Evolutionary conservation across 495 filamentous ascomycete species (phyloP).

Genomic region (Penicillium samsonianum): DNA sequence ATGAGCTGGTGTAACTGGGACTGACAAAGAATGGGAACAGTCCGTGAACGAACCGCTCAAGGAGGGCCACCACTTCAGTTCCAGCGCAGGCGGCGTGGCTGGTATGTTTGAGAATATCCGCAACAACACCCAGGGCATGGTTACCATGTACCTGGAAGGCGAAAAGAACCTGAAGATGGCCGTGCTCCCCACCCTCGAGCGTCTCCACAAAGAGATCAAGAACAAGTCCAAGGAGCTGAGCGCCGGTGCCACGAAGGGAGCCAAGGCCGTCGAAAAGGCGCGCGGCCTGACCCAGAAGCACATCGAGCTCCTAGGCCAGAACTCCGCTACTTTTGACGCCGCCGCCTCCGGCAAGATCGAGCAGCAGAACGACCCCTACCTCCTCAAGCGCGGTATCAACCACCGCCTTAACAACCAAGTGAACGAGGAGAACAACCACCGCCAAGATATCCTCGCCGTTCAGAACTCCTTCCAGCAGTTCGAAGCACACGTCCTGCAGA

Average conservation of each 20-base stretch:
- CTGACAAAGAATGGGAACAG: constrained; percentile 40
- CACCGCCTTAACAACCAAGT: constrained; percentile 89
- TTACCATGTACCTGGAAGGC: constrained; percentile 83
- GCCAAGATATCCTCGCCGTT: constrained; percentile 82
- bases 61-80: constrained; percentile 89
- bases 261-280: constrained; percentile 89
- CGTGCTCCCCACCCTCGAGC: constrained; percentile 84
- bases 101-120: constrained; percentile 92
- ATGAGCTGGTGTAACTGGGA: not conserved
- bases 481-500: constrained; percentile 80
- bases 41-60: constrained; percentile 81
- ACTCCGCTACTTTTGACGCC: constrained; percentile 74
- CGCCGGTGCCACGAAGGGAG: constrained; percentile 78
- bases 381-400: constrained; percentile 76
- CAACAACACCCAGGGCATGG: constrained; percentile 85
- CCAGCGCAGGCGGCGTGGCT: constrained; percentile 78
- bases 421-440: constrained; percentile 90
- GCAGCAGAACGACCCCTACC: constrained; percentile 78
- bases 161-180: constrained; percentile 82
- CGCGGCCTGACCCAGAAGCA: constrained; percentile 87
- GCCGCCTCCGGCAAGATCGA: constrained; percentile 63
- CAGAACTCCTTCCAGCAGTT: constrained; percentile 88
- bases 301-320: constrained; percentile 87
- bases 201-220: constrained; percentile 94
- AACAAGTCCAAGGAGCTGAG: constrained; percentile 86